These are phyloP conservation scores for Umbelopsis isabellina DNA, from an alignment of 192 early-diverging fungal species.

Conservation along the genomic window DNA sequence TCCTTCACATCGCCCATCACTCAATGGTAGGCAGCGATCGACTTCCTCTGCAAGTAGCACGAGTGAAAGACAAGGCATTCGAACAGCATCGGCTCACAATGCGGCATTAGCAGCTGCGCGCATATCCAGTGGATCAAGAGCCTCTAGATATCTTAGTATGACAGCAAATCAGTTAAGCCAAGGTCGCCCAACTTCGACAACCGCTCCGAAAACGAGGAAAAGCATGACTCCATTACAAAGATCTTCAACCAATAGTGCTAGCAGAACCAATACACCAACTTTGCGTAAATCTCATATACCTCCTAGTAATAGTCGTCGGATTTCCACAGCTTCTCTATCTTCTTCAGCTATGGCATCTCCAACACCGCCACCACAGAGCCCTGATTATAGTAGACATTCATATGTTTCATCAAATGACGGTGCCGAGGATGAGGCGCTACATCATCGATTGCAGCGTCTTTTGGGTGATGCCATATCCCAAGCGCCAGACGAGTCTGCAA, in stretches of 20 bases:
- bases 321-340: neutral
- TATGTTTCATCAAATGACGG: conserved; percentile 4
- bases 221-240: neutral
- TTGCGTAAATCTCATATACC: conserved; percentile 12
- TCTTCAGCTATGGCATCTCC: conserved; percentile 10
- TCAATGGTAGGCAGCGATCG: conserved; percentile 5
- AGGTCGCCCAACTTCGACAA: conserved; percentile 25
- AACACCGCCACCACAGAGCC: conserved; percentile 12
- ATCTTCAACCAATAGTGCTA: conserved; percentile 3
- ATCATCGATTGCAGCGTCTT: conserved; percentile 25
- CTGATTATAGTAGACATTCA: conserved; percentile 10
- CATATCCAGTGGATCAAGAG: conserved; percentile 59
- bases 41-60: conserved; percentile 17
- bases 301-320: neutral
- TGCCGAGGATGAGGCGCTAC: conserved; percentile 18
- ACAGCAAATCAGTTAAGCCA: conserved; percentile 54
- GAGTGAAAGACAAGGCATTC: conserved; percentile 14
- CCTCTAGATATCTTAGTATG: conserved; percentile 60
- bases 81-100: conserved; percentile 22
- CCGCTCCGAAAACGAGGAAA: conserved; percentile 16
- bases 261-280: conserved; percentile 6
- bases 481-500: conserved; percentile 37
- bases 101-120: conserved; percentile 28
- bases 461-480: conserved; percentile 26
- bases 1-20: conserved; percentile 6